These are phyloP conservation scores for Drechslerella stenobrocha DNA, from an alignment of 2,329 filamentous ascomycete species.

Conservation along the genomic window DNA sequence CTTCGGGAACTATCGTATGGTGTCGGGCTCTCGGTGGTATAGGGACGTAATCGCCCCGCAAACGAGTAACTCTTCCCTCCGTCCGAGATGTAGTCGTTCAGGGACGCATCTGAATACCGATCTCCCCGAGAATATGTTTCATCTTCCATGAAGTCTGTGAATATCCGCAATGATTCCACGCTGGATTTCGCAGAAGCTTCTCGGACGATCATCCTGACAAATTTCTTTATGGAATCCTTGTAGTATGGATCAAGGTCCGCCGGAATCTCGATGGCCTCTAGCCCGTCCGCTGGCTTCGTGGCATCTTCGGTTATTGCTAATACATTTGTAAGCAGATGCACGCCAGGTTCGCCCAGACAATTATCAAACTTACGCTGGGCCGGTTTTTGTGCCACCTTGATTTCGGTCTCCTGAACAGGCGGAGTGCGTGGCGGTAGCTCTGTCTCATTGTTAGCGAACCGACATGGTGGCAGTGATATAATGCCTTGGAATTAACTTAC, in stretches of 20 bases:
- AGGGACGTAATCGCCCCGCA: conserved; percentile 27
- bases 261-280: conserved; percentile 41
- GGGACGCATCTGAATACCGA: conserved; percentile 50
- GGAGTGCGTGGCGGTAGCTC: conserved; percentile 17
- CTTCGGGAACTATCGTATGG: conserved; percentile 34
- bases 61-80: conserved; percentile 33
- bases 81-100: conserved; percentile 42
- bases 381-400: conserved; percentile 1
- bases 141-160: conserved; percentile 53
- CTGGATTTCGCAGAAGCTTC: conserved; percentile 52
- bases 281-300: background rate
- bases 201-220: conserved; percentile 51
- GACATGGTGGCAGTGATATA: background rate
- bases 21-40: conserved; percentile 36
- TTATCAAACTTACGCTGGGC: conserved; percentile 15
- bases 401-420: conserved; percentile 4
- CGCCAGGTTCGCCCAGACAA: background rate
- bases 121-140: conserved; percentile 52
- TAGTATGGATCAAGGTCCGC: conserved; percentile 51
- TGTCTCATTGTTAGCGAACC: conserved; percentile 1
- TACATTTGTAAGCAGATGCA: background rate
- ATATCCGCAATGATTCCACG: conserved; percentile 51
- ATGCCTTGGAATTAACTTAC: conserved; percentile 15
- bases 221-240: conserved; percentile 51
- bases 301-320: background rate